Evolutionary conservation across 2,329 filamentous ascomycete genomes (phyloP).

Genomic region (Lasiodiplodia gonubiensis): DNA sequence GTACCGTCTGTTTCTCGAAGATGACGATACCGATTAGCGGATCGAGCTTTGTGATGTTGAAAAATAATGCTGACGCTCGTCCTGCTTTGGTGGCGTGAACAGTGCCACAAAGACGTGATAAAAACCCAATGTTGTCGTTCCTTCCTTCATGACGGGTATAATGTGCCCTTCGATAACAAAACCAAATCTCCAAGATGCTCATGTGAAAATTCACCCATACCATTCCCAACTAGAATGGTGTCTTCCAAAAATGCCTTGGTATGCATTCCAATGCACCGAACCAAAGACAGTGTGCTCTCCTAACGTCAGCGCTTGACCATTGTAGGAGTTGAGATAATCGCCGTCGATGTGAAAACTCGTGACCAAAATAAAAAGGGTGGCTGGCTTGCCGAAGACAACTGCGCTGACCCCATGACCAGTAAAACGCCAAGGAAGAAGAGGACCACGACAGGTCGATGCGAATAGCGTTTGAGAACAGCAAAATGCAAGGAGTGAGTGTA

Average conservation of each 20-base stretch:
- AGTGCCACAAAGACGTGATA: background rate
- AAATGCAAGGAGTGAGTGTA: background rate
- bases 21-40: constrained; percentile 21
- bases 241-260: constrained; percentile 3
- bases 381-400: constrained; percentile 3
- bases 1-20: constrained; percentile 16
- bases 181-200: constrained; percentile 6
- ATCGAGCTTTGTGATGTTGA: constrained; percentile 13
- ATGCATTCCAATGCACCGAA: constrained; percentile 17
- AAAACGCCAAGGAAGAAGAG: constrained; percentile 17
- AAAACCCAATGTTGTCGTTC: background rate
- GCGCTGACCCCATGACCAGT: constrained; percentile 17
- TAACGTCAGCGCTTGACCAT: constrained; percentile 16
- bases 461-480: background rate
- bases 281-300: constrained; percentile 13
- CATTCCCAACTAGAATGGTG: background rate
- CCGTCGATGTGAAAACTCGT: constrained; percentile 2
- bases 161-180: constrained; percentile 12
- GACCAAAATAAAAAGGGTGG: constrained; percentile 16
- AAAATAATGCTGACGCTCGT: constrained; percentile 2
- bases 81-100: constrained; percentile 3
- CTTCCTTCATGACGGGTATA: constrained; percentile 18
- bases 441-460: background rate
- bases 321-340: constrained; percentile 15
- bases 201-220: background rate